Conservation (phyloP, 2,329 filamentous ascomycete genomes). For the Apiospora kogelbergensis region DNA sequence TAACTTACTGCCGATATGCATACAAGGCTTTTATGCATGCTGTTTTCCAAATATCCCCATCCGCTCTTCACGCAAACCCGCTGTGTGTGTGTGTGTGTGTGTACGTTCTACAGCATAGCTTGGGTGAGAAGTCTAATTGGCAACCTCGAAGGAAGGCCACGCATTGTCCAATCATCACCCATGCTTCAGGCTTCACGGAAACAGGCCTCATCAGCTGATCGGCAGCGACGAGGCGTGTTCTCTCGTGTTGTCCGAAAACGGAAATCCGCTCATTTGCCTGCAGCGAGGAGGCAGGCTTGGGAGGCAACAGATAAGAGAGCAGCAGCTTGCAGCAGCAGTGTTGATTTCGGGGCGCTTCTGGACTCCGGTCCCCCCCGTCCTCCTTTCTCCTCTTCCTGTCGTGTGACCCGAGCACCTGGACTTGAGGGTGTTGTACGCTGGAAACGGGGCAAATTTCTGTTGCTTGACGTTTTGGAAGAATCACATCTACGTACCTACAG, state of each 20-base stretch:
- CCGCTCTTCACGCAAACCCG: neutral
- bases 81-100: too few relatives aligned
- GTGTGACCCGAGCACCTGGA: neutral
- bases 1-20: neutral
- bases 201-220: conserved; percentile 2
- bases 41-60: neutral
- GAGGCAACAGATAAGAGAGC: neutral
- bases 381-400: neutral
- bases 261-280: neutral
- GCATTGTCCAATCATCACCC: neutral
- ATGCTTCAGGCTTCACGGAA: neutral
- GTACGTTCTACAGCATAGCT: neutral
- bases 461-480: too few relatives aligned
- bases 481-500: neutral
- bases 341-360: neutral
- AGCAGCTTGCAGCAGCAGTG: too few relatives aligned
- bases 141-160: neutral
- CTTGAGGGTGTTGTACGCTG: neutral
- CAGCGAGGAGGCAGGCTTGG: neutral
- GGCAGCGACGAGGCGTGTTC: neutral
- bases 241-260: neutral
- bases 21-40: neutral
- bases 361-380: neutral
- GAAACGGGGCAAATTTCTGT: too few relatives aligned
- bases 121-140: neutral